Base-by-base conservation (phyloP, 2,329 filamentous ascomycete species). In the Exophiala lecanii-corni region DNA sequence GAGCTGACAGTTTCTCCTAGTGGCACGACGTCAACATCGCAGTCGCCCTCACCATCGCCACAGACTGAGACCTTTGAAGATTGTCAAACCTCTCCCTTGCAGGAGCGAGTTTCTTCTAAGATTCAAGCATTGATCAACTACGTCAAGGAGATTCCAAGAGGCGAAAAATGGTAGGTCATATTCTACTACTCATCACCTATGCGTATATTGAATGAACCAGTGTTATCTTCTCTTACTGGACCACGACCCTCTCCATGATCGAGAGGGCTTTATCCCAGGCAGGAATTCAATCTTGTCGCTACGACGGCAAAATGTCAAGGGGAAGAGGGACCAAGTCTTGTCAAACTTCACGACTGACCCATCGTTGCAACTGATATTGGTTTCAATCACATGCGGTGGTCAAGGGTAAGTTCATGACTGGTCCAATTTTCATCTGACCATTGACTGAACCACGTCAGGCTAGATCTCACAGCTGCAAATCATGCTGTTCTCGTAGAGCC, bases 181-280 rank as follows among this genome's bases (percentile, higher is more conserved):
- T 15, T 25, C 9, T 2, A 16, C 16, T 35, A 16, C 9, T 7
- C 16, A 1, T 20, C 17, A 23, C 9, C 15, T 41, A 15, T 51
- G 32, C 25, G 44, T 19, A 5, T 1, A 7, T 0, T 1, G 1
- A 37, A 9, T 9, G 18, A 23, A 21, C 18, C 16, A 76, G 73
- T 36, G 62, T 76, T 12, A 65, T 77, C 0, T 78, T 78, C 43
- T 75, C 73, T 0, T 69, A 60, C 0, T 77, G 74, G 74, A 65
- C 68, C 12, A 52, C 66, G 9, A 75, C 68, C 0, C 68, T 78
- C 1, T 66, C 75, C 31, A 42, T 75, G 1, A 58, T 76, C 0
- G 60, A 72, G 37, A 49, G 45, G 1, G 69, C 65, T 0, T 56
- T 78, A 0, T 47, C 59, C 0, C 44, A 65, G 12, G 54, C 59